Evolutionary conservation across 352 stramenopile genomes (phyloP), one percentile per base, ranked within the genome.

Genomic region (Phytophthora niederhauseri): DNA sequence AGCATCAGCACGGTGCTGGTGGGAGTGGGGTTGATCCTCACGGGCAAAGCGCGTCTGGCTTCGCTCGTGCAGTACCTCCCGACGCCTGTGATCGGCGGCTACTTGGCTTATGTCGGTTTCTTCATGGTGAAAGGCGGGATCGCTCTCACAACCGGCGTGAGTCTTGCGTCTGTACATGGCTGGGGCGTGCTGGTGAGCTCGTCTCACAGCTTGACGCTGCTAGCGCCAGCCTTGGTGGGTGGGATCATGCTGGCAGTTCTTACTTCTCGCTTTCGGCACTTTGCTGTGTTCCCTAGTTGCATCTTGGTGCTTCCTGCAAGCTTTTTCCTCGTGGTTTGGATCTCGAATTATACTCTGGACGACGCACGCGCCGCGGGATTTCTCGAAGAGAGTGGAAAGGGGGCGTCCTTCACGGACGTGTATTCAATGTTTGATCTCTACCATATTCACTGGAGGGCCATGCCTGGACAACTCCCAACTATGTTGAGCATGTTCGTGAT

Each of bases 41-140:
- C 98, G 30, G 97, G 96, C 7, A 95, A 91, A 62, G 82, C 83
- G 54, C 71, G 79, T 46, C 80, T 99, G 28, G 97, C 97, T 30
- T 93, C 85, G n/a, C 88, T 98, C 28, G 96, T 99, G 9, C 96
- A 98, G 73, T 94, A 98, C 60, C 80, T 99, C 12, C 97, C 97
- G 3, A 97, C 97, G 28, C 95, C 91, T 34, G 97, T 99, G 7
- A 91, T 99, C 24, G 97, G 81, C 14, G 97, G 97, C 6, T 99
- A 99, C 81, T 81, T 99, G 43, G 97, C 96, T 20, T 98, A 95
- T 65, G 98, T 99, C 46, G 97, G 97, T 0, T 98, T 98, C 63
- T 99, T 99, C 70, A 98, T 97, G 81, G 62, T 98, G 31, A 90
- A 98, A 70, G 94, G 92, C 6, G 93, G 94, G 1, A 70, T 98